Evolutionary conservation across 768 basidiomycete species (phyloP).

Genomic region (Amanita phalloides): DNA sequence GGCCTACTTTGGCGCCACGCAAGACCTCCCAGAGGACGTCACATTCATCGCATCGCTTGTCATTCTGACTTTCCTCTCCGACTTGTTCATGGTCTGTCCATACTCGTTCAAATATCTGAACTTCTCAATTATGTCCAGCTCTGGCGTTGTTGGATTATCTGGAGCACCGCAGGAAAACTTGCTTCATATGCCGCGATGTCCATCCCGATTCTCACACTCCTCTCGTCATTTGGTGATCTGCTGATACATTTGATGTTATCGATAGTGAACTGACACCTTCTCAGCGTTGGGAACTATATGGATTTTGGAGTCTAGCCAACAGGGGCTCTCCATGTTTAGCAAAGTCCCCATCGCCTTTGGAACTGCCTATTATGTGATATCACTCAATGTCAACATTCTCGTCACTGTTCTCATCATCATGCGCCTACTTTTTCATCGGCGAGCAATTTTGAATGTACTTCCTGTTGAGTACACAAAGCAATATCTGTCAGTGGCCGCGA

Average conservation of each 20-base stretch:
- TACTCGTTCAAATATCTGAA: background rate
- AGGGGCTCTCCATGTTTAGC: conserved; percentile 19
- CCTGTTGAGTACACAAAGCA: conserved; percentile 17
- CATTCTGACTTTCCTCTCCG: conserved; percentile 29
- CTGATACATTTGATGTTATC: background rate
- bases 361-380: conserved; percentile 19
- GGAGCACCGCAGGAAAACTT: conserved; percentile 17
- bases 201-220: conserved; percentile 19
- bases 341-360: conserved; percentile 15
- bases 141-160: conserved; percentile 32
- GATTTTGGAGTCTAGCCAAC: conserved; percentile 22
- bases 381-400: conserved; percentile 20
- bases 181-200: conserved; percentile 15
- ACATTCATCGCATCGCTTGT: conserved; percentile 32
- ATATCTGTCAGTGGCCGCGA: conserved; percentile 19
- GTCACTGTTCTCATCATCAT: conserved; percentile 20
- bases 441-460: conserved; percentile 14
- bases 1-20: conserved; percentile 30
- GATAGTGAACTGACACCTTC: background rate
- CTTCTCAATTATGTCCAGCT: conserved; percentile 13
- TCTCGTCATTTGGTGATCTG: conserved; percentile 16
- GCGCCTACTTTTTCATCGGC: conserved; percentile 19
- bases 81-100: conserved; percentile 21
- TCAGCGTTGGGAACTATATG: conserved; percentile 23
- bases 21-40: conserved; percentile 29